Conservation (phyloP, 768 basidiomycete genomes). For the Tricholomella constricta region DNA sequence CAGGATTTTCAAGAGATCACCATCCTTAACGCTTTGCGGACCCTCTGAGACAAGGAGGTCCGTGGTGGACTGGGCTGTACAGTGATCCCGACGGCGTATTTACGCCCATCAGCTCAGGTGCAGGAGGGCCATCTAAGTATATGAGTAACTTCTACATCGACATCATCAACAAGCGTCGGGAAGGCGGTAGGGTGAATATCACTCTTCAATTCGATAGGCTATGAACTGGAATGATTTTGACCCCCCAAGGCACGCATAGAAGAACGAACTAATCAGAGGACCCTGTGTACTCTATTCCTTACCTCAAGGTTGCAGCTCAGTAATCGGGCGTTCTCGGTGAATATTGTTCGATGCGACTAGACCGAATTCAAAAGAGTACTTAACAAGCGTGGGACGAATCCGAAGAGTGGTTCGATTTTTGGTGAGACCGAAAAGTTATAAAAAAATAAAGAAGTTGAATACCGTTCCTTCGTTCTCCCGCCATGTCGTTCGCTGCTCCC, state of each 20-base stretch:
- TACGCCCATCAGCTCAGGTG: slow-evolving; percentile 89
- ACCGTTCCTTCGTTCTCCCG: slow-evolving; percentile 7
- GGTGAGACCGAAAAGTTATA: slow-evolving; percentile 4
- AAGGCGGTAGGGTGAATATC: slow-evolving; percentile 53
- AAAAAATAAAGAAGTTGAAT: slow-evolving; percentile 7
- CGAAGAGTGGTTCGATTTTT: slow-evolving; percentile 15
- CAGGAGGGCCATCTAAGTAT: slow-evolving; percentile 82
- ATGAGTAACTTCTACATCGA: slow-evolving; percentile 93
- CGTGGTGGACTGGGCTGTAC: slow-evolving; percentile 76
- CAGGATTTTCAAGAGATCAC: slow-evolving; percentile 84
- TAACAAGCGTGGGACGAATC: slow-evolving; percentile 9
- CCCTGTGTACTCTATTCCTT: too few species aligned
- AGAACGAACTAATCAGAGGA: too few species aligned
- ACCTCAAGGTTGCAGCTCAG: too few species aligned
- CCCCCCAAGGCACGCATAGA: too few species aligned
- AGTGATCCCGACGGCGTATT: slow-evolving; percentile 94
- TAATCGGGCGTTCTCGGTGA: too few species aligned
- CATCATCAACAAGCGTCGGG: slow-evolving; percentile 76
- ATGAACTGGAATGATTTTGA: too few species aligned
- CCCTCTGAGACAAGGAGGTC: slow-evolving; percentile 92
- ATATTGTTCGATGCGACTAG: too few species aligned
- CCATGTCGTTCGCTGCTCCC: slow-evolving; percentile 39
- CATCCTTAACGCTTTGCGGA: slow-evolving; percentile 91
- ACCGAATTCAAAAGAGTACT: too few species aligned
- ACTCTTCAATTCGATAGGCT: slow-evolving; percentile 20